A percentile compares a stretch with the other conserved stretches of the same genome.
Conservation (phyloP, 495 filamentous ascomycete genomes). For the Aspergillus cavernicola region DNA sequence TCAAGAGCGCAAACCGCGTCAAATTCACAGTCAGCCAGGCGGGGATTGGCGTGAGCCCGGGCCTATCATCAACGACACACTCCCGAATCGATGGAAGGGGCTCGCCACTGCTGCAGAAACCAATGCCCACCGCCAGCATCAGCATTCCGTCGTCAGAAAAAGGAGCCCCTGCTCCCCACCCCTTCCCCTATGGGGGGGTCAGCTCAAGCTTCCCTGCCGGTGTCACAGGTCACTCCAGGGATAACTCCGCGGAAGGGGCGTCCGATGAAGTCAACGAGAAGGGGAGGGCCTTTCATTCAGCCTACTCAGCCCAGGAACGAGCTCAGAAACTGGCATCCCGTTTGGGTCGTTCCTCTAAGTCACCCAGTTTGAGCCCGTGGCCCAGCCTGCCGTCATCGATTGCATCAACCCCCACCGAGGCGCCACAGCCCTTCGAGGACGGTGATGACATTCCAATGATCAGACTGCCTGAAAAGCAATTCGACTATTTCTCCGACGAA, state of each 20-base stretch:
- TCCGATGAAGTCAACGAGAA: conserved; percentile 40
- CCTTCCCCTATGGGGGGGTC: conserved; percentile 26
- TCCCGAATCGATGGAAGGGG: conserved; percentile 31
- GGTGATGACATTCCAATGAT: conserved; percentile 41
- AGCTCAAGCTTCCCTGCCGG: conserved; percentile 30
- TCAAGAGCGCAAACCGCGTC: conserved; percentile 36
- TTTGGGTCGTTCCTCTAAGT: conserved; percentile 31
- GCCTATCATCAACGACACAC: conserved; percentile 27
- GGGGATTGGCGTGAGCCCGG: conserved; percentile 18
- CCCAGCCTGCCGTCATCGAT: conserved; percentile 30
- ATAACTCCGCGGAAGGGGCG: conserved; percentile 23
- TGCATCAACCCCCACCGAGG: conserved; percentile 31
- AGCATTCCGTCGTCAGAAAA: conserved; percentile 41
- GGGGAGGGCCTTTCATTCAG: conserved; percentile 33
- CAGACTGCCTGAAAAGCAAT: conserved; percentile 34
- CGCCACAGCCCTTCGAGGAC: conserved; percentile 27
- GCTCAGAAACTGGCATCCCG: conserved; percentile 35
- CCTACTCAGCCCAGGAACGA: conserved; percentile 33
- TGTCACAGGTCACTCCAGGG: conserved; percentile 26
- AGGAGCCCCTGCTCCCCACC: conserved; percentile 22
- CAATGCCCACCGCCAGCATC: conserved; percentile 39
- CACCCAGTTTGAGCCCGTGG: conserved; percentile 27
- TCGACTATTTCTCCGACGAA: conserved; percentile 26
- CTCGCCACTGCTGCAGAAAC: conserved; percentile 32
- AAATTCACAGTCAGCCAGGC: conserved; percentile 31